phyloP scores from a whole-genome alignment of 2,329 filamentous ascomycete species.

The Ophioceras dolichostomum region DNA sequence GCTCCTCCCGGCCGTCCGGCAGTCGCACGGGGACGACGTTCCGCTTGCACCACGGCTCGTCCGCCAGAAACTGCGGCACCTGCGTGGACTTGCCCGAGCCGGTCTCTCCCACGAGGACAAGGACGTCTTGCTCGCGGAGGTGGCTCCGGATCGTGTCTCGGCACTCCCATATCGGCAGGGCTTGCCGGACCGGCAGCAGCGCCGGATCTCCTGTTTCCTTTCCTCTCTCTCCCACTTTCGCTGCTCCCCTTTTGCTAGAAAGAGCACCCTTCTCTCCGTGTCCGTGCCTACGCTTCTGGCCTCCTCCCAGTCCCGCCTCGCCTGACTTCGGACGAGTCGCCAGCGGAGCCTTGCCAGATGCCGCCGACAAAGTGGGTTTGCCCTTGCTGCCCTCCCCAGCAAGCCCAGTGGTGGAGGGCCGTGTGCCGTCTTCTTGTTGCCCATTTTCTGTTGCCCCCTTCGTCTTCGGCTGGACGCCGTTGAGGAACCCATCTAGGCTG shows the following conservation, averaged over 20 bases:
- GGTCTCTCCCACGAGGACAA: constrained; percentile 85
- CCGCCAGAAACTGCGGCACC: constrained; percentile 77
- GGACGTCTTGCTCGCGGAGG: constrained; percentile 55
- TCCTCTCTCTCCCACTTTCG: not conserved
- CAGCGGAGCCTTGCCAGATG: too few relatives aligned
- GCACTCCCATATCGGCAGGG: constrained; percentile 71
- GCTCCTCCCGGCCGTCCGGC: constrained; percentile 15
- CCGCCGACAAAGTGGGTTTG: too few relatives aligned
- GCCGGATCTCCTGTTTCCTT: not conserved
- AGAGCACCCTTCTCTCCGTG: not conserved
- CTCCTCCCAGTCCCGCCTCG: too few relatives aligned
- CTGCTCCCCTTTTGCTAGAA: not conserved
- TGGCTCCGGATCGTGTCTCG: constrained; percentile 39
- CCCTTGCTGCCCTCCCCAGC: too few relatives aligned
- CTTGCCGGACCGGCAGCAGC: constrained; percentile 19
- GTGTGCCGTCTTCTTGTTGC: too few relatives aligned
- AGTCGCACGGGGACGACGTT: constrained; percentile 35
- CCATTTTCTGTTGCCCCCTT: not conserved
- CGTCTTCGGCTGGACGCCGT: constrained; percentile 1
- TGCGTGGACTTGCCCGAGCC: constrained; percentile 97
- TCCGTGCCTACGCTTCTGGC: not conserved
- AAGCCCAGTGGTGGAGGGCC: too few relatives aligned
- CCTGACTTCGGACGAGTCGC: too few relatives aligned
- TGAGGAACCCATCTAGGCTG: constrained; percentile 35
- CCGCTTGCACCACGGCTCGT: constrained; percentile 64